Base-by-base conservation (phyloP, 2,329 filamentous ascomycete species). In the Xylariaceae sp. region DNA sequence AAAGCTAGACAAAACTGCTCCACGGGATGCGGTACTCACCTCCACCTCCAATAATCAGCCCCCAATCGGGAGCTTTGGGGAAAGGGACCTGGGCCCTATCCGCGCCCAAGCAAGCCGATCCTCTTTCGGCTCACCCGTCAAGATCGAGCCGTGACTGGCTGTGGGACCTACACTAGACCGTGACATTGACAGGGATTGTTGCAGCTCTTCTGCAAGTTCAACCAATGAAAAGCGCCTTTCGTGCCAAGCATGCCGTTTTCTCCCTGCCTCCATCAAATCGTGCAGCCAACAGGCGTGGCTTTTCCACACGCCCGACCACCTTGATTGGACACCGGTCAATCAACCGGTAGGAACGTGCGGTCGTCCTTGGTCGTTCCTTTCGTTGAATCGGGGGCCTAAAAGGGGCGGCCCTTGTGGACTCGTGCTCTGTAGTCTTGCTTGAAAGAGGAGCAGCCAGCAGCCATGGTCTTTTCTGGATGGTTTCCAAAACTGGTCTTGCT, bases 121-220 rank as follows among this genome's bases (percentile, higher is more conserved):
- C 21, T 20, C 38, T 21, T 17, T 27, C 38, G 6, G 22, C 42
- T 45, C 43, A 49, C 47, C 50, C 44, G n/a, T 20, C n/a, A 12
- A 44, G 33, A 33, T 39, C 49, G 47, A 34, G 21, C 40, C 17
- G 44, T 45, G 34, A 49, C 44, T 49, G 49, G 49, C 29, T 37
- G 41, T 36, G 37, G 37, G 19, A 22, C 17, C 32, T 17, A 36
- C 42, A 34, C 47, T 43, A 52, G 42, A 47, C 45, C 14, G 50
- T 52, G 50, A 50, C 35, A 42, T 40, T 16, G 35, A 35, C 47
- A 39, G 44, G 50, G 49, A 27, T 35, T 3, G 37, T 42, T 52
- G 50, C 50, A 50, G 34, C 16, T 34, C 34, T 47, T 45, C 38
- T 44, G 19, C 34, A 27, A 33, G 16, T 42, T 45, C 37, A 37